Evolutionary conservation across 768 basidiomycete species (phyloP).

Genomic region (Polyporus arcularius): DNA sequence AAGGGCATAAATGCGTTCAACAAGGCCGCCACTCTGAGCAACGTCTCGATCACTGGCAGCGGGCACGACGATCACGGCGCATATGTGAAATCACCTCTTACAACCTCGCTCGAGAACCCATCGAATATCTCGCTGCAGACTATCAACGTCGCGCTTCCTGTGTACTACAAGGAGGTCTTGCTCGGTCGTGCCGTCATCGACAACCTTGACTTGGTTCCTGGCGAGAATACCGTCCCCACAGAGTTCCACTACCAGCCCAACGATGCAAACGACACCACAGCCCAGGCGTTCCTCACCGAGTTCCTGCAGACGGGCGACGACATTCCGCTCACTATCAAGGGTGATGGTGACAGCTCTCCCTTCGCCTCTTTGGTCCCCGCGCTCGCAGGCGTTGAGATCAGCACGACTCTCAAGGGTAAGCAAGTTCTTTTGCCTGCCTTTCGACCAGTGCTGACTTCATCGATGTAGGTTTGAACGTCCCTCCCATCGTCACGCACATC

Average conservation of each 20-base stretch:
- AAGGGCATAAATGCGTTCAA: constrained; percentile 67
- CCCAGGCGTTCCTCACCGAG: constrained; percentile 59
- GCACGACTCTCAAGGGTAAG: constrained; percentile 48
- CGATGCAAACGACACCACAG: constrained; percentile 65
- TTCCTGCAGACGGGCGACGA: constrained; percentile 56
- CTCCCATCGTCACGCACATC: constrained; percentile 58
- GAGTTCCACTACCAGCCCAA: constrained; percentile 72
- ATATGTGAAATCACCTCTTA: constrained; percentile 60
- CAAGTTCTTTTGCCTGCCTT: constrained; percentile 11
- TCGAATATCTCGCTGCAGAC: constrained; percentile 68
- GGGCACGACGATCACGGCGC: constrained; percentile 62
- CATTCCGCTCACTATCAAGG: constrained; percentile 57
- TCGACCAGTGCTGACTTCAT: neutral
- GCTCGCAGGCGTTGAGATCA: constrained; percentile 52
- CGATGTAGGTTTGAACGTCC: constrained; percentile 46
- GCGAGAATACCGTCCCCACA: constrained; percentile 49
- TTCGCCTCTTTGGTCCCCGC: constrained; percentile 60
- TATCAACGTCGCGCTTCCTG: constrained; percentile 56
- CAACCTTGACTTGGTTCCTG: constrained; percentile 60
- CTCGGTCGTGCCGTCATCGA: constrained; percentile 62
- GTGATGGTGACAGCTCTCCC: constrained; percentile 60
- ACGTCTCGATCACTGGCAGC: constrained; percentile 64
- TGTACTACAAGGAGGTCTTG: constrained; percentile 53
- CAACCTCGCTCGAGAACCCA: constrained; percentile 61
- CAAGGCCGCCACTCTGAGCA: constrained; percentile 48